phyloP scores from a whole-genome alignment of 306 rosid genomes.

The Prosopis cineraria region DNA sequence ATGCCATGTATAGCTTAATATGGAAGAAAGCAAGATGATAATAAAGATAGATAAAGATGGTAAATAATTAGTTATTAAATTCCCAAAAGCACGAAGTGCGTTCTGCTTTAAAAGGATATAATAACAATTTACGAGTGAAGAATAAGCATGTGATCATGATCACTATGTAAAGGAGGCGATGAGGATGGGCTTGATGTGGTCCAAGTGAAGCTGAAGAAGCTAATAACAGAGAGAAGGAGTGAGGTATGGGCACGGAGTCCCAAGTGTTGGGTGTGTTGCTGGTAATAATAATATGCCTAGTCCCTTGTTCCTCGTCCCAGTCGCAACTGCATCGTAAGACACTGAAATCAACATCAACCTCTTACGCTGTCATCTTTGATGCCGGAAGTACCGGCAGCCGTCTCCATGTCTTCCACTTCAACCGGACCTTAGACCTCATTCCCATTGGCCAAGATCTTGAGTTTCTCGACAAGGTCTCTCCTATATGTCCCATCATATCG shows the following conservation, averaged over 20 bases:
- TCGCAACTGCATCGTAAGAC: constrained; percentile 39
- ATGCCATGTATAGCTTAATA: too few species aligned
- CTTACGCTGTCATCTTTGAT: constrained; percentile 69
- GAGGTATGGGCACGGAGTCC: neutral
- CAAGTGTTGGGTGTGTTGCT: constrained; percentile 32
- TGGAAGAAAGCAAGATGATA: too few species aligned
- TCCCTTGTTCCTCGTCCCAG: constrained; percentile 38
- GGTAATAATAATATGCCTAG: constrained; percentile 38
- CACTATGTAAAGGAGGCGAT: neutral
- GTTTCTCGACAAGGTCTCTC: constrained; percentile 46
- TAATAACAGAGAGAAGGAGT: neutral
- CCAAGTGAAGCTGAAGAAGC: neutral
- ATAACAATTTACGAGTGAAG: neutral
- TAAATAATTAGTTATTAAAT: too few species aligned
- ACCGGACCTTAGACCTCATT: constrained; percentile 54
- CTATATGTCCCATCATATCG: too few species aligned
- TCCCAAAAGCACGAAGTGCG: too few species aligned
- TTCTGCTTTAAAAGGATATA: neutral
- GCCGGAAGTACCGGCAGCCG: constrained; percentile 91
- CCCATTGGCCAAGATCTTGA: constrained; percentile 69
- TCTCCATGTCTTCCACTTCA: constrained; percentile 66
- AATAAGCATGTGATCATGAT: neutral
- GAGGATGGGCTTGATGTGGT: neutral
- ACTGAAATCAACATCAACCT: neutral
- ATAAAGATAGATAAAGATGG: too few species aligned